Evolutionary conservation across 495 filamentous ascomycete genomes (phyloP), one percentile per base, ranked within the genome.

Genomic region (Parathielavia appendiculata): DNA sequence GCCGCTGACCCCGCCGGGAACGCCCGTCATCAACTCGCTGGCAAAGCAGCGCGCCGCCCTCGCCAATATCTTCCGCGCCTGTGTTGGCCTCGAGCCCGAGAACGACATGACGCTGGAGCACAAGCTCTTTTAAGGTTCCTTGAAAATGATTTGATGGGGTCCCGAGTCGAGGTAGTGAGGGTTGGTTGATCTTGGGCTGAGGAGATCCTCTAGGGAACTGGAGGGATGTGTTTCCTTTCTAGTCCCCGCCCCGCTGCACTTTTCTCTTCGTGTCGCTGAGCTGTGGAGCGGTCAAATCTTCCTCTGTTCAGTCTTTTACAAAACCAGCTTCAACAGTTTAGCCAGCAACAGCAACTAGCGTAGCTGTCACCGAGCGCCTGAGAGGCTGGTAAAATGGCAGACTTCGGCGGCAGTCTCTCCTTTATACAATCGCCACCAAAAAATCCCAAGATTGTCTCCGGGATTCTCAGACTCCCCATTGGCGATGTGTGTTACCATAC

Each of bases 51-150:
- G 93, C 61, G 86, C 81, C 61, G 92, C 92, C 22, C 74, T 99
- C 72, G 90, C 89, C 72, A 99, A 99, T 81, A 97, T 99, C 77
- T 95, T 99, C 86, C 91, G 92, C 66, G 95, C 95, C 51, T 97
- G 95, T 66, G 87, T 99, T 69, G 93, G 93, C 67, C 82, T 99
- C 59, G 90, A 95, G 82, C 93, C 95, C 22, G 93, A 99, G 83
- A 93, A 86, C 50, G 93, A 99, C 73, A 97, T 99, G 95, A 97
- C 92, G 50, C 83, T 99, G 41, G 93, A 99, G 83, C 93, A 99
- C 79, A 99, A 97, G 86, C 82, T 97, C 57, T 92, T 97, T 73
- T 81, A 74, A 61, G 57, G 36, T 57, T n/a, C 34, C 48, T 30
- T 51, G 40, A 51, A n/a, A 30, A 30, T n/a, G n/a, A 6, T 30